A percentile compares a stretch with the other conserved stretches of the same genome.
Conservation (phyloP, 2,329 filamentous ascomycete species). For the Colletotrichum coccodes region DNA sequence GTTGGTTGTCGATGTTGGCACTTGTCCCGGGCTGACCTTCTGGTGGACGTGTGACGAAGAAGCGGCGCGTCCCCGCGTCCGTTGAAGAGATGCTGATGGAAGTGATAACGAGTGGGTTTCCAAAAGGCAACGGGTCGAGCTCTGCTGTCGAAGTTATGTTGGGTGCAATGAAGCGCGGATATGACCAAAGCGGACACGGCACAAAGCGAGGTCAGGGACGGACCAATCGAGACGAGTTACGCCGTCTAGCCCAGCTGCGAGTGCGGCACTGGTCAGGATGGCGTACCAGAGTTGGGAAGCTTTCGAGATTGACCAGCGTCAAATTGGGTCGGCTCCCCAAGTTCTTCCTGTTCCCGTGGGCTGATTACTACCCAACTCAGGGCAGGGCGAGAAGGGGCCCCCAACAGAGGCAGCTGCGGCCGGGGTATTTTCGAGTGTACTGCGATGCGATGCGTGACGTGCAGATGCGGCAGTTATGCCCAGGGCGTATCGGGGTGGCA, state of each 20-base stretch:
- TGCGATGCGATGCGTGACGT: slow-evolving; percentile 1
- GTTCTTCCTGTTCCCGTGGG: slow-evolving; percentile 23
- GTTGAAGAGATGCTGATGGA: not conserved
- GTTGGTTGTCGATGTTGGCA: not conserved
- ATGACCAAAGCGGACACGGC: slow-evolving; percentile 24
- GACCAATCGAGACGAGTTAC: slow-evolving; percentile 30
- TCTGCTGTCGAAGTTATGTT: slow-evolving; percentile 5
- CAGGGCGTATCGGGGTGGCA: not conserved
- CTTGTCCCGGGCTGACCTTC: not conserved
- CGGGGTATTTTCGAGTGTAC: not conserved
- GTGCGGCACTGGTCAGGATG: slow-evolving; percentile 26
- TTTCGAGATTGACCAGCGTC: slow-evolving; percentile 27
- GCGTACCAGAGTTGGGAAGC: slow-evolving; percentile 26
- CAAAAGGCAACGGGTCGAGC: not conserved
- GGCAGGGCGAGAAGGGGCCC: not conserved
- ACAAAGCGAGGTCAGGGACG: slow-evolving; percentile 26
- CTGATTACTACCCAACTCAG: slow-evolving; percentile 26
- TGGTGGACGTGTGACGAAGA: not conserved
- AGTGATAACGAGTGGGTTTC: slow-evolving; percentile 7
- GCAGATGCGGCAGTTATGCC: slow-evolving; percentile 13
- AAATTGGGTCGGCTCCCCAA: slow-evolving; percentile 32
- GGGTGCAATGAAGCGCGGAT: slow-evolving; percentile 7
- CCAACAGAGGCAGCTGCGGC: not conserved
- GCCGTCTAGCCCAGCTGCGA: slow-evolving; percentile 18
- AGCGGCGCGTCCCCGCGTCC: not conserved